phyloP scores from a whole-genome alignment of 1,284 basidiomycete genomes.

The Fomitopsis schrenkii region DNA sequence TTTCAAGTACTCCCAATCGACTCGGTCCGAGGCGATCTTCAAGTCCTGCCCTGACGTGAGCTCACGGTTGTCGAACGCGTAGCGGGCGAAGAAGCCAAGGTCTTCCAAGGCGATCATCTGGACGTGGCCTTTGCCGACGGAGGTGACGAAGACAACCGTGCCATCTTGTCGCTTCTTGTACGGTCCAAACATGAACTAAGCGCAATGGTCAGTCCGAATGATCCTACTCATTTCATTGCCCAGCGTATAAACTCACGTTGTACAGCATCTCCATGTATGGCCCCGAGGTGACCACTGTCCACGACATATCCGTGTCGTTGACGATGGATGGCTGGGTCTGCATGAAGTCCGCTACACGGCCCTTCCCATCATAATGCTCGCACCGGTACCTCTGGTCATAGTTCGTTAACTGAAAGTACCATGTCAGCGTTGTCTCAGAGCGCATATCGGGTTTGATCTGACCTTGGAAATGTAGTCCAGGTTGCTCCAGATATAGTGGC shows the following conservation, averaged over 20 bases:
- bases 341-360: slow-evolving; percentile 36
- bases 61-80: slow-evolving; percentile 39
- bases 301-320: slow-evolving; percentile 30
- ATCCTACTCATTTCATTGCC: neutral
- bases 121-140: slow-evolving; percentile 34
- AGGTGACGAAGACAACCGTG: slow-evolving; percentile 40
- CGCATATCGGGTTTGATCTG: slow-evolving; percentile 9
- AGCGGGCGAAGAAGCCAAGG: slow-evolving; percentile 44
- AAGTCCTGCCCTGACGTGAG: slow-evolving; percentile 37
- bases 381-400: slow-evolving; percentile 5
- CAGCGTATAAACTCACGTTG: slow-evolving; percentile 22
- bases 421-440: neutral
- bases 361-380: slow-evolving; percentile 33
- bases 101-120: slow-evolving; percentile 43
- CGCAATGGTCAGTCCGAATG: neutral
- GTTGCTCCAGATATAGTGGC: slow-evolving; percentile 45
- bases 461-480: slow-evolving; percentile 44
- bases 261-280: slow-evolving; percentile 43
- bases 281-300: slow-evolving; percentile 36
- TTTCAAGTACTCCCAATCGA: slow-evolving; percentile 37
- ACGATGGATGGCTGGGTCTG: slow-evolving; percentile 32
- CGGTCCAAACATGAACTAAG: slow-evolving; percentile 36
- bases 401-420: neutral
- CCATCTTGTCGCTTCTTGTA: slow-evolving; percentile 36
- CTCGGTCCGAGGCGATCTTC: slow-evolving; percentile 37